A percentile compares a stretch with the other conserved stretches of the same genome.
Evolutionary conservation across 768 basidiomycete genomes (phyloP).

Genomic region (Hericium erinaceus): DNA sequence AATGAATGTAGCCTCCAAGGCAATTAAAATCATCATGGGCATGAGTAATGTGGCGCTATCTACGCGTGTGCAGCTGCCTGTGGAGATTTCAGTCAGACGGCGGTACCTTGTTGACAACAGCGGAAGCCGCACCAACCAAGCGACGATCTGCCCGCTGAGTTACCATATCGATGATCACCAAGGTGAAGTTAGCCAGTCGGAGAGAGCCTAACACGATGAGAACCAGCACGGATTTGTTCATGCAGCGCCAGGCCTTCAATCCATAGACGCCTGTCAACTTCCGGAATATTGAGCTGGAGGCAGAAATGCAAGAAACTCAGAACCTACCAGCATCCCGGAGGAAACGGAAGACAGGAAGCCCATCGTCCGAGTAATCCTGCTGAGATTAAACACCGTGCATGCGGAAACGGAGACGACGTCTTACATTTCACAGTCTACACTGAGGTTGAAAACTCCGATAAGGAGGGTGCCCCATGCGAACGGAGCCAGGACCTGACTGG

Average conservation of each 20-base stretch:
- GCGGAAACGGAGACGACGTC: no score
- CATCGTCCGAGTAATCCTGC: no score
- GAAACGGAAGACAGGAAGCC: not conserved
- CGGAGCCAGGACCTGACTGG: constrained; percentile 46
- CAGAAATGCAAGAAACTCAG: not conserved
- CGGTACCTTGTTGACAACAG: not conserved
- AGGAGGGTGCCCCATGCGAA: constrained; percentile 21
- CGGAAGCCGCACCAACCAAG: not conserved
- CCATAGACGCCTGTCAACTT: constrained; percentile 58
- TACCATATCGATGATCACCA: constrained; percentile 34
- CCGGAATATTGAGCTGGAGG: no score
- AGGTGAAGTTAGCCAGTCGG: constrained; percentile 26
- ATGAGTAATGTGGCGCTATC: constrained; percentile 25
- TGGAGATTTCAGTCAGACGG: no score
- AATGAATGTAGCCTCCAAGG: constrained; percentile 31
- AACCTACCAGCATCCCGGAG: not conserved
- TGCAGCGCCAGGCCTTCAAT: constrained; percentile 56
- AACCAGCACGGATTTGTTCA: constrained; percentile 50
- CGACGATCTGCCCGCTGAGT: not conserved
- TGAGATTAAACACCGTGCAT: no score
- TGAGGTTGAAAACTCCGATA: no score
- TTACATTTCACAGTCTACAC: no score
- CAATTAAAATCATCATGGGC: constrained; percentile 36
- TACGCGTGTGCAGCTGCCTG: constrained; percentile 40
- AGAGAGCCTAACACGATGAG: constrained; percentile 35